phyloP scores from a whole-genome alignment of 2,329 filamentous ascomycete species.

The Pseudocercospora fijiensis region DNA sequence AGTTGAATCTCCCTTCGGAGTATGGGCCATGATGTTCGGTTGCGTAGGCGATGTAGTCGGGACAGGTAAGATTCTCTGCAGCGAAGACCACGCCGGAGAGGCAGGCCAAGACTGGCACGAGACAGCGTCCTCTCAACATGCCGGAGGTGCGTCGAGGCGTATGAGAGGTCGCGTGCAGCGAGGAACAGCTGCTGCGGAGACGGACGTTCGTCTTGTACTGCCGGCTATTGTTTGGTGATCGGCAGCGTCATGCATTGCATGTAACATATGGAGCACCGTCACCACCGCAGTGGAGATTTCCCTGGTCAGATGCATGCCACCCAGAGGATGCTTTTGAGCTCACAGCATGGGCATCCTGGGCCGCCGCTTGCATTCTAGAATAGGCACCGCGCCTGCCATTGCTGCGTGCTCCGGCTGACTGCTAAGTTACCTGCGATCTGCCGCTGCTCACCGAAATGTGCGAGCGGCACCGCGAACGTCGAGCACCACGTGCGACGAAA shows the following conservation, averaged over 20 bases:
- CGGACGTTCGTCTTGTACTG: background rate
- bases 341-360: slow-evolving; percentile 6
- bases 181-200: background rate
- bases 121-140: slow-evolving; percentile 17
- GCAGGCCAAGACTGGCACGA: slow-evolving; percentile 9
- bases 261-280: background rate
- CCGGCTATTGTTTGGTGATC: slow-evolving; percentile 3
- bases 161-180: background rate
- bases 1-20: slow-evolving; percentile 46
- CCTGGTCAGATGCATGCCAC: background rate
- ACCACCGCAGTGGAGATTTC: background rate
- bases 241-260: slow-evolving; percentile 11
- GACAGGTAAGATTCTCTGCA: slow-evolving; percentile 29
- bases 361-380: background rate
- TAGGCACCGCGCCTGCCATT: background rate
- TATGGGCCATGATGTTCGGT: slow-evolving; percentile 44
- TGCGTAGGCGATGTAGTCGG: slow-evolving; percentile 48
- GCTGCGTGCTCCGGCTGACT: background rate
- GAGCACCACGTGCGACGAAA: background rate
- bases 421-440: background rate
- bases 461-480: background rate
- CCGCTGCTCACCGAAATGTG: background rate
- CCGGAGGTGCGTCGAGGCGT: background rate
- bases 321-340: background rate
- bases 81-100: slow-evolving; percentile 10